These are phyloP conservation scores for Sonneratia caseolaris DNA, from an alignment of 345 rosid species.

Conservation along the genomic window DNA sequence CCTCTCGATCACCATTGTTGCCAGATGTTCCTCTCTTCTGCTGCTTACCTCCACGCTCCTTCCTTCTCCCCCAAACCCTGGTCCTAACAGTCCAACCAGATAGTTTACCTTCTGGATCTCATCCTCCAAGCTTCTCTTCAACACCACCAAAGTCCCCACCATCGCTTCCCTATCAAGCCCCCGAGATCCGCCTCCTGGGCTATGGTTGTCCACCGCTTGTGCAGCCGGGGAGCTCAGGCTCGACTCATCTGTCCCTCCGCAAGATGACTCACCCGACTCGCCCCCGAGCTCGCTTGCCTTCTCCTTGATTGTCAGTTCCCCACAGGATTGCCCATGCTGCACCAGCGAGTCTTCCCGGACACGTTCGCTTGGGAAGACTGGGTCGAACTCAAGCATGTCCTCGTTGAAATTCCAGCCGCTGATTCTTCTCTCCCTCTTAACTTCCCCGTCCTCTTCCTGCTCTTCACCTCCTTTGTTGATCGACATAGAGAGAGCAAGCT, in stretches of 20 bases:
- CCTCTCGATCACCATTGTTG: slow-evolving; percentile 28
- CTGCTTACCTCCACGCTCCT: slow-evolving; percentile 1
- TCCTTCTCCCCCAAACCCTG: slow-evolving; percentile 32
- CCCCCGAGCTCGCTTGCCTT: not conserved
- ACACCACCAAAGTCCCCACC: slow-evolving; percentile 32
- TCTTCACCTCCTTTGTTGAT: slow-evolving; percentile 16
- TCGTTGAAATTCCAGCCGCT: slow-evolving; percentile 89
- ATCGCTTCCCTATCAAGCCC: slow-evolving; percentile 21
- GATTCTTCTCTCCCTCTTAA: slow-evolving; percentile 56
- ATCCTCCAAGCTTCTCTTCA: slow-evolving; percentile 61
- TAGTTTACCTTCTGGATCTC: slow-evolving; percentile 40
- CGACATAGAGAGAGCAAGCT: slow-evolving; percentile 11
- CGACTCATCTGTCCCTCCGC: slow-evolving; percentile 1
- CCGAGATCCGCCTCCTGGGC: not conserved
- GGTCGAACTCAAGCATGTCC: slow-evolving; percentile 61
- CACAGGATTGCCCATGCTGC: slow-evolving; percentile 25
- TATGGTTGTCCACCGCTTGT: not conserved
- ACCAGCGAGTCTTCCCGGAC: slow-evolving; percentile 5
- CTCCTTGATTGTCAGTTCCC: slow-evolving; percentile 16
- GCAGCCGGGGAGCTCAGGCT: slow-evolving; percentile 4
- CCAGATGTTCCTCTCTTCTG: slow-evolving; percentile 39
- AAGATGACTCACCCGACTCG: not conserved
- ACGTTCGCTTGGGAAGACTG: slow-evolving; percentile 44
- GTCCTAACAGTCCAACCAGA: slow-evolving; percentile 38
- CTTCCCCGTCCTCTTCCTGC: slow-evolving; percentile 4